Base-by-base conservation (phyloP, 768 basidiomycete genomes). In the Mrakia gelida region DNA sequence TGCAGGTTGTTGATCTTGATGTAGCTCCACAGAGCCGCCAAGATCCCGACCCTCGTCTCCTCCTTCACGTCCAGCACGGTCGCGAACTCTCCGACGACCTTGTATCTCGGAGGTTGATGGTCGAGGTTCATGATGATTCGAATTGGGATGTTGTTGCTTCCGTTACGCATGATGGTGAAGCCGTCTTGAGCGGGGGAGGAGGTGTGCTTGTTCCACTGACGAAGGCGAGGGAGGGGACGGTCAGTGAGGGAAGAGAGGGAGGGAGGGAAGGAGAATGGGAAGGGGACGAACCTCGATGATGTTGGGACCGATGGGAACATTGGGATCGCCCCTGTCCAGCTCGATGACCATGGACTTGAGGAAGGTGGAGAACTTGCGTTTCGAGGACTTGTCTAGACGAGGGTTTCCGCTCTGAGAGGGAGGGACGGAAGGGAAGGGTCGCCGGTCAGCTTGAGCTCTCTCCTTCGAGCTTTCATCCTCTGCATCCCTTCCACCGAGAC, bases 11-110 rank as follows among this genome's bases (percentile, higher is more conserved):
- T 87, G 21, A 91, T 86, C 83, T 95, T 96, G 85, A 97, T 92
- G 81, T 95, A 94, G 81, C 92, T 92, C 95, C 95, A 98, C 16
- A 97, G 83, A 0, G 92, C 89, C 76, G 93, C 91, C 26, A 96
- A 88, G 26, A 93, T 89, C 9, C 91, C 92, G 32, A 91, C 86
- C 41, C 93, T 88, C 52, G 92, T 93, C 41, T 93, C 94, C 82
- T 97, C 92, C 81, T 92, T 91, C 83, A 95, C 88, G 28, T 90
- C 91, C 56, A 98, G 86, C 18, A 94, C 83, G 26, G 78, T 56
- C 0, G 81, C 76, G 13, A 98, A 87, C 43, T 94, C 92, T 1
- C 91, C 88, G 21, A 88, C 85, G 15, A 98, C 87, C 82, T 91
- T 92, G 85, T 89, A 95, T 79, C 92, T 91, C 78, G 95, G 92